Percentiles rank a stretch among this genome's conserved stretches.
Conservation (phyloP, 257 asterid species). For the Przewalskia tangutica region DNA sequence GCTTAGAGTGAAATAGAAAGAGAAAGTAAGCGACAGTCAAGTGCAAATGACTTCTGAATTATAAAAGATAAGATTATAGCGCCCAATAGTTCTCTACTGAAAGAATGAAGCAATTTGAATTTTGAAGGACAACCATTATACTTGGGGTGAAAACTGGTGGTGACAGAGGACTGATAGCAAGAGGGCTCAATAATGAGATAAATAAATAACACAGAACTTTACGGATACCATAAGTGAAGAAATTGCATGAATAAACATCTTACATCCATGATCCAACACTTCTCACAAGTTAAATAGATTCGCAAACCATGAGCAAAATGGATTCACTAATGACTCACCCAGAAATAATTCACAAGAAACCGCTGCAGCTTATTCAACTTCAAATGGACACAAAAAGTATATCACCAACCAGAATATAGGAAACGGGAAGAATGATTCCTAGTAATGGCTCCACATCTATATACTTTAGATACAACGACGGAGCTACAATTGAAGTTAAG, state of each 20-base stretch:
- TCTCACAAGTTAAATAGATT: neutral
- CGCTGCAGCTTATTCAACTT: neutral
- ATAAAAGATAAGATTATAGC: neutral
- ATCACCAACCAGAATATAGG: neutral
- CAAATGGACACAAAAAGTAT: neutral
- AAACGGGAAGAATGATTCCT: neutral
- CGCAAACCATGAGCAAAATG: neutral
- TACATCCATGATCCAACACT: neutral
- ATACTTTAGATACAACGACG: neutral
- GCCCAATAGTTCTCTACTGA: neutral
- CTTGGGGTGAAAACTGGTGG: neutral
- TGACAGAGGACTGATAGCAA: neutral
- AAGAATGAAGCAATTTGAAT: neutral
- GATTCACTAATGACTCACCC: neutral
- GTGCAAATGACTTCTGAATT: neutral
- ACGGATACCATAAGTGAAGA: neutral
- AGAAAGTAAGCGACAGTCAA: neutral
- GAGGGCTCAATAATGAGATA: neutral
- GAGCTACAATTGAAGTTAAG: too few relatives aligned
- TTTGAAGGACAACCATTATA: neutral
- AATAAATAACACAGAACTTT: neutral
- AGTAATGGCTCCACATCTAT: neutral
- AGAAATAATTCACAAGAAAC: neutral
- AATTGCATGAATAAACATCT: neutral
- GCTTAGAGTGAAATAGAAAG: conserved; percentile 11